These are phyloP conservation scores for Alopecurus myosuroides DNA, from an alignment of 176 grass and related monocot species.

Conservation along the genomic window DNA sequence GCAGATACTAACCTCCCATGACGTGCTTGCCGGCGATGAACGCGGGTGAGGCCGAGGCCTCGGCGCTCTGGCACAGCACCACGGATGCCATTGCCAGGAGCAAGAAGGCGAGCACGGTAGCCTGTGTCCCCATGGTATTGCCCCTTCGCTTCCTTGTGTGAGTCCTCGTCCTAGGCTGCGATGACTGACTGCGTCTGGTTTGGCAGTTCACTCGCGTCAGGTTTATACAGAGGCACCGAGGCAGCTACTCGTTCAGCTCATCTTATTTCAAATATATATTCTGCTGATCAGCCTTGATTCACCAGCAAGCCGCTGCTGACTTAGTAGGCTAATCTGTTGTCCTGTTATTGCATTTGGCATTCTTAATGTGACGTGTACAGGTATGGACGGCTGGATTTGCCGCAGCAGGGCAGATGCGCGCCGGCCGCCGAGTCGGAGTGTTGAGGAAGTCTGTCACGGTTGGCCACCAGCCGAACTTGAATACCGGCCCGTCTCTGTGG, in stretches of 20 bases:
- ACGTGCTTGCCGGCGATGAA: not conserved
- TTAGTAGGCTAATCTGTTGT: not conserved
- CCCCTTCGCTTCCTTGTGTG: not conserved
- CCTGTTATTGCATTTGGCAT: not conserved
- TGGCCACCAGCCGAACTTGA: constrained; percentile 25
- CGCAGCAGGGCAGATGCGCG: not conserved
- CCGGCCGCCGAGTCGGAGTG: not conserved
- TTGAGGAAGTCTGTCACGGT: constrained; percentile 7
- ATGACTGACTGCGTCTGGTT: not conserved
- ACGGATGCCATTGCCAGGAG: not conserved
- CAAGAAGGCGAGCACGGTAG: constrained; percentile 2
- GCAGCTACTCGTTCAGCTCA: too few relatives aligned
- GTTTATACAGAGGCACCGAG: not conserved
- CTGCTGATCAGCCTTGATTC: not conserved
- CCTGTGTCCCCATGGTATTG: not conserved
- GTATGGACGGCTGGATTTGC: not conserved
- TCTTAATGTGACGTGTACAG: not conserved
- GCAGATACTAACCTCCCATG: constrained; percentile 2
- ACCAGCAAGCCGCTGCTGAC: constrained; percentile 28
- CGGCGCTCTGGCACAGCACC: not conserved
- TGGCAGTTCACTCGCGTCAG: not conserved
- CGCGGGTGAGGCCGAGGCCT: not conserved
- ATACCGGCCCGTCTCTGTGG: not conserved
- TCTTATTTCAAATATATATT: too few relatives aligned
- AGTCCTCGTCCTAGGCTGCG: not conserved